These are phyloP conservation scores for Apiospora arundinis DNA, from an alignment of 2,329 filamentous ascomycete genomes.

Conservation along the genomic window DNA sequence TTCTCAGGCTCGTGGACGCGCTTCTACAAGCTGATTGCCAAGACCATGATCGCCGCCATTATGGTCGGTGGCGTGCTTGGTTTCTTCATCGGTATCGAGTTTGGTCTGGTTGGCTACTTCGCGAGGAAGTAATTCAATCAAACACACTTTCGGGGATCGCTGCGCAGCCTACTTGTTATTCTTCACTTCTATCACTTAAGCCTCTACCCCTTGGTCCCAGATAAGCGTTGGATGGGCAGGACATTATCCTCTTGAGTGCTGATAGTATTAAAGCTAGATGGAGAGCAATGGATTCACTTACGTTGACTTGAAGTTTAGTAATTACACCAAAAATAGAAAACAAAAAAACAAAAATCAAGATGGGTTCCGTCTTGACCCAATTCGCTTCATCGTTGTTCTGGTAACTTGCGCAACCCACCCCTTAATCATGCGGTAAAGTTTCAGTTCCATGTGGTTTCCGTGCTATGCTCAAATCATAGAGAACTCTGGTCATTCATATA, in stretches of 20 bases:
- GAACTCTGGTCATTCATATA: no score
- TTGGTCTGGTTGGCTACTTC: background rate
- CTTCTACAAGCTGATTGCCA: slow-evolving; percentile 1
- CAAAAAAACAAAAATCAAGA: slow-evolving; percentile 5
- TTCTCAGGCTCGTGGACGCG: slow-evolving; percentile 15
- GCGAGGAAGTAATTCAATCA: no score
- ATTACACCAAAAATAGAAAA: background rate
- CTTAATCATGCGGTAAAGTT: no score
- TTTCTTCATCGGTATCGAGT: background rate
- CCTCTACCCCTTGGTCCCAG: background rate
- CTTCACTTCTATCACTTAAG: background rate
- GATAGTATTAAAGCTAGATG: background rate
- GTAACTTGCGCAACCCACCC: no score
- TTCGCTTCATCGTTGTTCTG: background rate
- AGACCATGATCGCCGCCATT: background rate
- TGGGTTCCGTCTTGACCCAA: slow-evolving; percentile 2
- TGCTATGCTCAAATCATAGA: no score
- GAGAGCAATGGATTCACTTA: background rate
- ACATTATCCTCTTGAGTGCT: background rate
- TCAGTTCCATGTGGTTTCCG: no score
- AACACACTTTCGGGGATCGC: background rate
- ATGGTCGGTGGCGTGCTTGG: background rate
- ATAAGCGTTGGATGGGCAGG: background rate
- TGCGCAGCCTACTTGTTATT: background rate
- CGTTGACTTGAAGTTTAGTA: background rate